These are phyloP conservation scores for Lanzia echinophila DNA, from an alignment of 2,329 filamentous ascomycete species.

Conservation along the genomic window DNA sequence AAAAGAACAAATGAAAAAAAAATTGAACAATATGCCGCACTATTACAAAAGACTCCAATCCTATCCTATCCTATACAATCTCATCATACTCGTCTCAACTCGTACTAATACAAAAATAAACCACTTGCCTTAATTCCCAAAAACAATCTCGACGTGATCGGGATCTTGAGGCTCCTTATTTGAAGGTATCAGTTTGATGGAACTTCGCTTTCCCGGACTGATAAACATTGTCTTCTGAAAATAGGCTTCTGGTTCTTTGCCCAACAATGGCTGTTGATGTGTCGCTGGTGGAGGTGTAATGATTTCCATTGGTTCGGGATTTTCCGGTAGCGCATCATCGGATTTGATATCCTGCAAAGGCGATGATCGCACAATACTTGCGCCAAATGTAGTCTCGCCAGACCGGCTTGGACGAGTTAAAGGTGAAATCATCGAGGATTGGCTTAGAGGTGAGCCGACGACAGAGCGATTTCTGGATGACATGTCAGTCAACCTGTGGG, in stretches of 20 bases:
- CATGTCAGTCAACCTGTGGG: neutral
- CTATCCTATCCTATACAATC: neutral
- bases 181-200: constrained; percentile 1
- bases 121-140: neutral
- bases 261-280: neutral
- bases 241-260: neutral
- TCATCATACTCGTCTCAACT: neutral
- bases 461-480: neutral
- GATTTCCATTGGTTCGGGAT: neutral
- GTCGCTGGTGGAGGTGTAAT: neutral
- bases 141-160: neutral
- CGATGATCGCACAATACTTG: neutral
- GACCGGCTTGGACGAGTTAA: neutral
- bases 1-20: neutral
- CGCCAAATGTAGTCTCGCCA: neutral
- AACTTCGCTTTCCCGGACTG: constrained; percentile 1
- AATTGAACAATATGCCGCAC: neutral
- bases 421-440: neutral
- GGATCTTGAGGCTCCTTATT: neutral
- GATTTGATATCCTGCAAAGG: constrained; percentile 3
- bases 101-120: neutral
- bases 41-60: neutral
- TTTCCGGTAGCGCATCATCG: constrained; percentile 2
- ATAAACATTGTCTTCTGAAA: neutral
- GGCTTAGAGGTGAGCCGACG: neutral